Evolutionary conservation across 305 asterid genomes (phyloP).

Genomic region (Andrographis paniculata): DNA sequence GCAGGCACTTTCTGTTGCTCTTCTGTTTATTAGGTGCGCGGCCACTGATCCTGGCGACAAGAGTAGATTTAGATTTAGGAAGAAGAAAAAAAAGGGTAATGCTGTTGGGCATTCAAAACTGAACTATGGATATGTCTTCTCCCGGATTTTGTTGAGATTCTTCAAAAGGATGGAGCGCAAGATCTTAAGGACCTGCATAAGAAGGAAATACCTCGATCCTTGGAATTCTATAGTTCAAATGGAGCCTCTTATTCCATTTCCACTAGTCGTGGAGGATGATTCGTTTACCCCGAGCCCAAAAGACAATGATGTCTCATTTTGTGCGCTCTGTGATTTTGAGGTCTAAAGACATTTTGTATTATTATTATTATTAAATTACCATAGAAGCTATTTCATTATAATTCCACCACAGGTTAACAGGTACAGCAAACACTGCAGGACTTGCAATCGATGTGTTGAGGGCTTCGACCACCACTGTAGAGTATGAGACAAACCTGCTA

Average conservation of each 20-base stretch:
- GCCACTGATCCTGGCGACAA: conserved; percentile 81
- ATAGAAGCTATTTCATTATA: not conserved
- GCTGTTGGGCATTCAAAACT: conserved; percentile 27
- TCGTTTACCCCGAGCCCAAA: conserved; percentile 48
- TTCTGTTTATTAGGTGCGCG: conserved; percentile 68
- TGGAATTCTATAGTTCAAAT: conserved; percentile 39
- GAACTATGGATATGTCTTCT: conserved; percentile 36
- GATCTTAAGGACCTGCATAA: conserved; percentile 62
- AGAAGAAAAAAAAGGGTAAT: conserved; percentile 34
- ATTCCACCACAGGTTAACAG: conserved; percentile 57
- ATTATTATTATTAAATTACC: not conserved
- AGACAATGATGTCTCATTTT: conserved; percentile 66
- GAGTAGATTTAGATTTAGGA: conserved; percentile 51
- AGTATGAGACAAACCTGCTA: conserved; percentile 31
- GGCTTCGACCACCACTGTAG: conserved; percentile 99
- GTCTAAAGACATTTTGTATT: conserved; percentile 16
- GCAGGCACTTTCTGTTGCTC: conserved; percentile 62
- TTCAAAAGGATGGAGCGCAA: conserved; percentile 64
- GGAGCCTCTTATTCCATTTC: conserved; percentile 72
- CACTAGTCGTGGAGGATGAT: conserved; percentile 56
- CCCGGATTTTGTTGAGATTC: conserved; percentile 50
- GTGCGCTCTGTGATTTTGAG: conserved; percentile 86
- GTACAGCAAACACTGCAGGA: conserved; percentile 95
- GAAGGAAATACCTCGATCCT: conserved; percentile 79
- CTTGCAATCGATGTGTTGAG: conserved; percentile 91